phyloP scores from a whole-genome alignment of 441 rosid genomes.

The Populus trichocarpa region DNA sequence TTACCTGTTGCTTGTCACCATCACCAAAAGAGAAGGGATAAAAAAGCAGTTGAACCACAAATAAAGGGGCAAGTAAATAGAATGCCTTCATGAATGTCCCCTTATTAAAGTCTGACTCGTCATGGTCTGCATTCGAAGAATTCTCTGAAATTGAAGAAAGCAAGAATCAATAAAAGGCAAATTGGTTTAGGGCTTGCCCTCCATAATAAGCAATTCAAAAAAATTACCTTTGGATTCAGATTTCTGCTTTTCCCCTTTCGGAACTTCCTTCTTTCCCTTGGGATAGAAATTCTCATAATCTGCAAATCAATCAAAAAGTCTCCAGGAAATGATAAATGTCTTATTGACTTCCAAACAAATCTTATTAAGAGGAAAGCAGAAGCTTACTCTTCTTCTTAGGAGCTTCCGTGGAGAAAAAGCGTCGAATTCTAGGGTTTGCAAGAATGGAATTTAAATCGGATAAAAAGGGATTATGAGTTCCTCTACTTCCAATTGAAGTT shows the following conservation, averaged over 20 bases:
- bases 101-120: slow-evolving; percentile 37
- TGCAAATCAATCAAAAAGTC: slow-evolving; percentile 19
- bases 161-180: not conserved
- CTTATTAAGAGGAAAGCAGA: not conserved
- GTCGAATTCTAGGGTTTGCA: slow-evolving; percentile 43
- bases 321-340: not conserved
- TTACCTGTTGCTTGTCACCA: slow-evolving; percentile 59
- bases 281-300: slow-evolving; percentile 60
- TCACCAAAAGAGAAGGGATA: slow-evolving; percentile 44
- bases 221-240: slow-evolving; percentile 55
- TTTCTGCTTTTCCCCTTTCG: slow-evolving; percentile 46
- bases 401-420: slow-evolving; percentile 46
- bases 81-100: slow-evolving; percentile 45
- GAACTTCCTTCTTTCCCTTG: slow-evolving; percentile 50
- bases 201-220: slow-evolving; percentile 24
- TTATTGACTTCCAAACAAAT: not conserved
- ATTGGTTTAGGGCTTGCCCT: not conserved
- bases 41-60: slow-evolving; percentile 51
- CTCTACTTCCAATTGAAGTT: slow-evolving; percentile 42
- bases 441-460: slow-evolving; percentile 43
- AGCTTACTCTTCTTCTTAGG: slow-evolving; percentile 56
- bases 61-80: slow-evolving; percentile 44
- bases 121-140: slow-evolving; percentile 54
- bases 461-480: slow-evolving; percentile 22
- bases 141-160: slow-evolving; percentile 51